Evolutionary conservation across 202 grass and related monocot genomes (phyloP), one percentile per base, ranked within the genome.

Genomic region (Sporobolus alterniflorus): DNA sequence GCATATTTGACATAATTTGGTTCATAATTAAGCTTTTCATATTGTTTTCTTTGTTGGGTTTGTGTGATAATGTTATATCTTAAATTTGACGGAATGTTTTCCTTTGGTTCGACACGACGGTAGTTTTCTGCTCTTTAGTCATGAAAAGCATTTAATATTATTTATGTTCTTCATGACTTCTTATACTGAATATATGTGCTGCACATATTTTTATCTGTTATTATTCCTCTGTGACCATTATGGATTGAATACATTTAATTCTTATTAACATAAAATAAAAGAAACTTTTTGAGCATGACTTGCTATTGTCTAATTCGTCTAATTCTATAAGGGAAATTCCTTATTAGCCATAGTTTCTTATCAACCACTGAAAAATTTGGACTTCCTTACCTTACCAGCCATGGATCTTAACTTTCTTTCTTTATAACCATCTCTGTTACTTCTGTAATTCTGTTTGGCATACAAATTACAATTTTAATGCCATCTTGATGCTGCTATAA

Each of bases 1-100:
- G 7, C 44, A 24, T 57, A 9, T 67, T 71, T 33, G 49, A 51
- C 9, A n/a, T 39, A 51, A 75, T 59, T 41, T 42, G 22, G 46
- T 73, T 29, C 73, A 26, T 78, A 73, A 49, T 9, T 73, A 72
- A 64, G 22, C 18, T 71, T 75, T 68, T 42, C n/a, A n/a, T 69
- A 51, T 69, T 32, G 15, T 34, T 73, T 64, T 73, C 7, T 31
- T 64, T 15, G 36, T 84, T 69, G 22, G 32, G 2, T 16, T 44
- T 73, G 3, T 64, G 33, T 63, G 56, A 55, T 73, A 30, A 22
- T 64, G 47, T 14, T 57, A 64, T 85, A 20, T 29, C 11, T 50
- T 28, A 31, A 18, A 62, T 71, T 66, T 63, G n/a, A 48, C 0
- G 5, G 7, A 69, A 9, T 43, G 18, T 76, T 76, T 77, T n/a